phyloP scores from a whole-genome alignment of 164 flowering plant species.

The Akebia trifoliata region DNA sequence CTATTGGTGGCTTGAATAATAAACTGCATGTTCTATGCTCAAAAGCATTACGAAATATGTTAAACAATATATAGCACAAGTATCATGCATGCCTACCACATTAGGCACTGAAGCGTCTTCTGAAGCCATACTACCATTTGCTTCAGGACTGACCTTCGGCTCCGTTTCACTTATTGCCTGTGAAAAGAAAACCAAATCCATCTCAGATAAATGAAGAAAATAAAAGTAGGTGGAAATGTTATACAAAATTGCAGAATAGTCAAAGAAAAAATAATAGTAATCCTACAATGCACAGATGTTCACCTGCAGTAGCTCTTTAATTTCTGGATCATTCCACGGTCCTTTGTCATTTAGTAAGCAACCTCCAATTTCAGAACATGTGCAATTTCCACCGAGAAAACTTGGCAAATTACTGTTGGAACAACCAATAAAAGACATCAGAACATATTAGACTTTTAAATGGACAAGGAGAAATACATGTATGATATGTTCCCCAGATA shows the following conservation, averaged over 20 bases:
- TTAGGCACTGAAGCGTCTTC: conserved; percentile 16
- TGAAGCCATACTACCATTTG: conserved; percentile 11
- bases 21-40: too few species aligned
- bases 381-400: conserved; percentile 72
- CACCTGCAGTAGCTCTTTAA: conserved; percentile 42
- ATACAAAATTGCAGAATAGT: background rate
- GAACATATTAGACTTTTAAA: too few species aligned
- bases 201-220: background rate
- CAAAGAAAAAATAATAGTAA: background rate
- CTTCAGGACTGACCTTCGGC: conserved; percentile 12
- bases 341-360: conserved; percentile 69
- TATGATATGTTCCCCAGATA: too few species aligned
- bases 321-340: conserved; percentile 76
- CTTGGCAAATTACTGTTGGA: conserved; percentile 58
- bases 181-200: conserved; percentile 11
- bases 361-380: conserved; percentile 63
- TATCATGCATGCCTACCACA: too few species aligned
- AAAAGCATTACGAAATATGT: too few species aligned
- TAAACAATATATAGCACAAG: too few species aligned
- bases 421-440: background rate
- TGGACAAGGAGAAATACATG: too few species aligned
- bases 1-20: too few species aligned
- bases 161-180: conserved; percentile 33
- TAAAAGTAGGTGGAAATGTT: background rate
- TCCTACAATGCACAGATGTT: background rate